Evolutionary conservation across 176 grass and related monocot genomes (phyloP).

Genomic region (Chrysopogon serrulatus): DNA sequence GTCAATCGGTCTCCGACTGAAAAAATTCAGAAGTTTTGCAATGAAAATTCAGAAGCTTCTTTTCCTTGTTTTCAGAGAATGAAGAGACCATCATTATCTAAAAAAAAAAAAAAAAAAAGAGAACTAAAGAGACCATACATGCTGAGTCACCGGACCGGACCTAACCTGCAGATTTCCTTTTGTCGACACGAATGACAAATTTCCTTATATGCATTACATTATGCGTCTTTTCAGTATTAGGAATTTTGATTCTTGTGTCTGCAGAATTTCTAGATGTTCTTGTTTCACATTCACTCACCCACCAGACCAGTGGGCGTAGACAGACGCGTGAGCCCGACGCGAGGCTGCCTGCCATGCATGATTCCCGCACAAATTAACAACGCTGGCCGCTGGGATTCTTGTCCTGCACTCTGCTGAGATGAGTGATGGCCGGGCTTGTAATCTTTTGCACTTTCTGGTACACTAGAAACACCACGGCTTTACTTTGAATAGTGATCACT

Average conservation of each 20-base stretch:
- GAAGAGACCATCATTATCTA: no score
- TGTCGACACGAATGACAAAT: not conserved
- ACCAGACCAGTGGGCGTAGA: not conserved
- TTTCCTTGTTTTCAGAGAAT: not conserved
- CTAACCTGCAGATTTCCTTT: not conserved
- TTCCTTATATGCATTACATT: not conserved
- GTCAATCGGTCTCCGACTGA: not conserved
- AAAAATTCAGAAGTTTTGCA: not conserved
- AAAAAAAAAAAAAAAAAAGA: no score
- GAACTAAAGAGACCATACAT: no score
- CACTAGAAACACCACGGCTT: not conserved
- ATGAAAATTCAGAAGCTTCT: no score
- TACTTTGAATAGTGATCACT: not conserved
- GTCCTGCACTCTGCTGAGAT: not conserved
- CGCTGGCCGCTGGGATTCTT: not conserved
- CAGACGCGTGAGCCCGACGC: conserved; percentile 14
- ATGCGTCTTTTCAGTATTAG: not conserved
- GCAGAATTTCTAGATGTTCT: not conserved
- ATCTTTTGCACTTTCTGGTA: not conserved
- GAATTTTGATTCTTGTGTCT: not conserved
- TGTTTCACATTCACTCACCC: not conserved
- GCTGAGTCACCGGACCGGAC: not conserved
- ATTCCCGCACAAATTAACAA: conserved; percentile 21
- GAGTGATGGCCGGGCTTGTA: not conserved
- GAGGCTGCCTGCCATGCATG: not conserved